Percentiles rank a stretch among this genome's conserved stretches.
phyloP scores from a whole-genome alignment of 2,329 filamentous ascomycete genomes.

The Phialophora macrospora region DNA sequence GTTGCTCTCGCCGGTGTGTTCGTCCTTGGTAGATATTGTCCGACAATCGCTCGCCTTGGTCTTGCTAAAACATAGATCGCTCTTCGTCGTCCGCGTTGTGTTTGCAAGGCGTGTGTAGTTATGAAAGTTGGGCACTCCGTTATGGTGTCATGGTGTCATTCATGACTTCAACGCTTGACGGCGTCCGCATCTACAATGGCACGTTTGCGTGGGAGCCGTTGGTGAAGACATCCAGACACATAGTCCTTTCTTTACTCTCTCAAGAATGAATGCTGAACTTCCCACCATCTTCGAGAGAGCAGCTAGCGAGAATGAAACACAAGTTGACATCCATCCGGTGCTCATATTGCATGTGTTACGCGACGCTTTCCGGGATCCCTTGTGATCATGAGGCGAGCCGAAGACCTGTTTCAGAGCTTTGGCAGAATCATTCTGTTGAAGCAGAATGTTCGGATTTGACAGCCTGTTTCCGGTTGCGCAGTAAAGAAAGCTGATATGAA shows the following conservation, averaged over 20 bases:
- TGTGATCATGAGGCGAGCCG: too few species aligned
- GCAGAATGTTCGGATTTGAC: conserved; percentile 69
- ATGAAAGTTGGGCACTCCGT: background rate
- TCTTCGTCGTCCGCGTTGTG: background rate
- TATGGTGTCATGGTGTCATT: conserved; percentile 15
- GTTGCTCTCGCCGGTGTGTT: background rate
- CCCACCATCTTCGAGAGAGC: too few species aligned
- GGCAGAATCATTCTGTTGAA: conserved; percentile 62
- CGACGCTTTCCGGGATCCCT: too few species aligned
- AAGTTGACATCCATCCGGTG: too few species aligned
- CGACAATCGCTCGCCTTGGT: background rate
- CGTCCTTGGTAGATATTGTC: background rate
- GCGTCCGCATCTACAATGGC: too few species aligned
- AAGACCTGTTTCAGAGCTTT: too few species aligned
- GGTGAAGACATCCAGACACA: too few species aligned
- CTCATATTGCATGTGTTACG: too few species aligned
- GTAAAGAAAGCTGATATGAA: background rate
- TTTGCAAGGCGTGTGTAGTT: background rate
- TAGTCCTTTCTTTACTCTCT: too few species aligned
- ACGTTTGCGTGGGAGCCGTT: too few species aligned
- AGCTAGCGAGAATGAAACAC: too few species aligned
- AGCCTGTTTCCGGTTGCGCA: conserved; percentile 63
- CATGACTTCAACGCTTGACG: conserved; percentile 39
- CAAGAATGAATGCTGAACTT: too few species aligned
- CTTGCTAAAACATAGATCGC: background rate